Percentiles rank a stretch among this genome's conserved stretches.
These are phyloP conservation scores for Hypoxylon sp. DNA, from an alignment of 2,329 filamentous ascomycete species.

Conservation along the genomic window DNA sequence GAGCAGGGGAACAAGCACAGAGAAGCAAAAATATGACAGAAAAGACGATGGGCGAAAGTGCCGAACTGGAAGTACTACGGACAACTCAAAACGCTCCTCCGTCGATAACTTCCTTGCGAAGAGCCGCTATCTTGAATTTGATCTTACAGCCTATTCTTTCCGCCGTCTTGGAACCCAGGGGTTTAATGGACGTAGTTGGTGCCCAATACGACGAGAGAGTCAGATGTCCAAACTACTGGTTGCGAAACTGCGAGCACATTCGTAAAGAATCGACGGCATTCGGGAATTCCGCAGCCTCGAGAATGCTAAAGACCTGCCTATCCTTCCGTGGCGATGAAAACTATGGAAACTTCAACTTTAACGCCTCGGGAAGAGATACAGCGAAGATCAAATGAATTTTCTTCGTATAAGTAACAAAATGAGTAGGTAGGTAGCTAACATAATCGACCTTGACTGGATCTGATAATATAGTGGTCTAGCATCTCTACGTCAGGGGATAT, in stretches of 20 bases:
- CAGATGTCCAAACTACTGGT: constrained; percentile 4
- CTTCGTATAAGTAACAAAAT: background rate
- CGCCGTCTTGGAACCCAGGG: background rate
- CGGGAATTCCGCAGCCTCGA: background rate
- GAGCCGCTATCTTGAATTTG: constrained; percentile 12
- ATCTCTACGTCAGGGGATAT: constrained; percentile 9
- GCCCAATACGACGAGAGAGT: constrained; percentile 32
- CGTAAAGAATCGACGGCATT: background rate
- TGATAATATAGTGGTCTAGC: constrained; percentile 1
- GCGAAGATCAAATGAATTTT: background rate
- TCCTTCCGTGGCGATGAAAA: background rate
- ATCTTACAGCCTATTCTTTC: constrained; percentile 11
- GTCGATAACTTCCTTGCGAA: constrained; percentile 8
- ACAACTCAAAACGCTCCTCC: constrained; percentile 11
- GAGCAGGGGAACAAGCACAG: constrained; percentile 3
- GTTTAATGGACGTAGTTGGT: constrained; percentile 5
- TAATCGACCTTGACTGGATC: background rate
- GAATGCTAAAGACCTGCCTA: background rate
- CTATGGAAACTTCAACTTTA: background rate
- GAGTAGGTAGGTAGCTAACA: background rate
- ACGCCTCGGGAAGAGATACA: background rate
- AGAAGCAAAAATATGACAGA: constrained; percentile 5
- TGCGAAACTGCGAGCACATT: background rate
- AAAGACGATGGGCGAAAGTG: constrained; percentile 13
- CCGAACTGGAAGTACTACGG: constrained; percentile 14